Percentiles rank a stretch among this genome's conserved stretches.
These are phyloP conservation scores for Oryza longistaminata DNA, from an alignment of 176 grass and related monocot genomes.

Conservation along the genomic window DNA sequence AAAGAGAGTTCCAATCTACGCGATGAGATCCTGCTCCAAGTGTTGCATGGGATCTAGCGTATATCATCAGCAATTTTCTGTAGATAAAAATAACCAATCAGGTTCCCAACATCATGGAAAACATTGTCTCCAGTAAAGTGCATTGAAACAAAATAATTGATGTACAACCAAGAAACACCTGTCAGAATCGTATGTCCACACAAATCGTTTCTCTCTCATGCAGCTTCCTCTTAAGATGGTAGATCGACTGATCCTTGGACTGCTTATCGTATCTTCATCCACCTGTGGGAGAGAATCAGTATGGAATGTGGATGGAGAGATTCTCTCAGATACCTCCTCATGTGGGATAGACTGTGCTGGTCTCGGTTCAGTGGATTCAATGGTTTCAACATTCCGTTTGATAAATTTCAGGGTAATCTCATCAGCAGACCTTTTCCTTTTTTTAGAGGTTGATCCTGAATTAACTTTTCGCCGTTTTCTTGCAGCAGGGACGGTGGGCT, in stretches of 20 bases:
- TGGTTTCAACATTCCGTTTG: constrained; percentile 29
- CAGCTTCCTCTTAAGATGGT: constrained; percentile 44
- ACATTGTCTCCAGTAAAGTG: constrained; percentile 20
- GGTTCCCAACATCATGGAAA: constrained; percentile 7
- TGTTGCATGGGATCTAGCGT: constrained; percentile 65
- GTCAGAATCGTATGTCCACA: constrained; percentile 73
- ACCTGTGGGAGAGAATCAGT: neutral
- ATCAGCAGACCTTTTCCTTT: constrained; percentile 60
- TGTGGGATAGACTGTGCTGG: constrained; percentile 19
- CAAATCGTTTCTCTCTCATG: constrained; percentile 67
- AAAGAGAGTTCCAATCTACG: constrained; percentile 74
- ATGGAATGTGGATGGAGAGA: constrained; percentile 14
- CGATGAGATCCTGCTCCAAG: constrained; percentile 77
- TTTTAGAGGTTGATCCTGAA: constrained; percentile 44
- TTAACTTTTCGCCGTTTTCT: constrained; percentile 40
- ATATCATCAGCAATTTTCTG: constrained; percentile 82
- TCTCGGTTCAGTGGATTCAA: constrained; percentile 33
- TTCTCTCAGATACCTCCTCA: constrained; percentile 30
- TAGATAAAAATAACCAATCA: constrained; percentile 38
- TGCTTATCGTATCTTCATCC: constrained; percentile 34
- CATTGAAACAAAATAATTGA: constrained; percentile 20
- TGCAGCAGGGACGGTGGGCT: constrained; percentile 30
- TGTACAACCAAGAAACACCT: constrained; percentile 56
- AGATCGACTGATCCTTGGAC: constrained; percentile 45
- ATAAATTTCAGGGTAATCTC: constrained; percentile 34